A percentile compares a stretch with the other conserved stretches of the same genome.
Conservation (phyloP, 2,329 filamentous ascomycete species). For the Penicillium sp. region DNA sequence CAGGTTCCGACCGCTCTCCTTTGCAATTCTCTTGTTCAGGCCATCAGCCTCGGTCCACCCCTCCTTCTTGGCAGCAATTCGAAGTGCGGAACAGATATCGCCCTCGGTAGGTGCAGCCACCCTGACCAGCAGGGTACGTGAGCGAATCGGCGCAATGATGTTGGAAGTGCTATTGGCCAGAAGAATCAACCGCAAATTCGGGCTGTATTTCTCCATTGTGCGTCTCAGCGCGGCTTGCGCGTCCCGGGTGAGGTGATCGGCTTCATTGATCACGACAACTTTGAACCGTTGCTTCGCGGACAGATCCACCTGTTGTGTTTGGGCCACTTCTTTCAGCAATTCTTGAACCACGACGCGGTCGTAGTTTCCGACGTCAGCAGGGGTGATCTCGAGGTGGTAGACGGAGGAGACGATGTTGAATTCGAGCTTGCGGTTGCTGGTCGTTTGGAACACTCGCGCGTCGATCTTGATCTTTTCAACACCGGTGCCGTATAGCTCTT, state of each 20-base stretch:
- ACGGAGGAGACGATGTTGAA: conserved; percentile 98
- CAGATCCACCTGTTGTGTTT: conserved; percentile 98
- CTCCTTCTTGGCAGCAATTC: conserved; percentile 72
- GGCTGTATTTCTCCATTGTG: conserved; percentile 99
- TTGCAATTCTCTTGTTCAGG: conserved; percentile 81
- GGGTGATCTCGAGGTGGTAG: conserved; percentile 98
- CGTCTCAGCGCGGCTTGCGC: conserved; percentile 91
- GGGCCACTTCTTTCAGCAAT: conserved; percentile 93
- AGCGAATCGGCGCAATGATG: conserved; percentile 97
- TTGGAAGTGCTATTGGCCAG: conserved; percentile 96
- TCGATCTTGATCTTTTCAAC: conserved; percentile 99
- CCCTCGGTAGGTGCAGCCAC: conserved; percentile 85
- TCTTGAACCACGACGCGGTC: conserved; percentile 96
- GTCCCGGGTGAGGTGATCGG: conserved; percentile 89
- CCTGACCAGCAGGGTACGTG: conserved; percentile 84
- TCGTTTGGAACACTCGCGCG: conserved; percentile 93
- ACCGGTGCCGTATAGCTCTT: conserved; percentile 90
- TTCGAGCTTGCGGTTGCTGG: conserved; percentile 93
- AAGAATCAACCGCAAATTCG: conserved; percentile 87
- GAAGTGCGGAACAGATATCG: conserved; percentile 79
- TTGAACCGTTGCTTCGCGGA: conserved; percentile 92
- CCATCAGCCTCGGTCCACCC: conserved; percentile 75
- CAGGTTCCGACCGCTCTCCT: conserved; percentile 87
- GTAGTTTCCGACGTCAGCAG: conserved; percentile 93
- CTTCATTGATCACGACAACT: conserved; percentile 98